phyloP scores from a whole-genome alignment of 495 filamentous ascomycete genomes.

The Penicillium verhagenii region DNA sequence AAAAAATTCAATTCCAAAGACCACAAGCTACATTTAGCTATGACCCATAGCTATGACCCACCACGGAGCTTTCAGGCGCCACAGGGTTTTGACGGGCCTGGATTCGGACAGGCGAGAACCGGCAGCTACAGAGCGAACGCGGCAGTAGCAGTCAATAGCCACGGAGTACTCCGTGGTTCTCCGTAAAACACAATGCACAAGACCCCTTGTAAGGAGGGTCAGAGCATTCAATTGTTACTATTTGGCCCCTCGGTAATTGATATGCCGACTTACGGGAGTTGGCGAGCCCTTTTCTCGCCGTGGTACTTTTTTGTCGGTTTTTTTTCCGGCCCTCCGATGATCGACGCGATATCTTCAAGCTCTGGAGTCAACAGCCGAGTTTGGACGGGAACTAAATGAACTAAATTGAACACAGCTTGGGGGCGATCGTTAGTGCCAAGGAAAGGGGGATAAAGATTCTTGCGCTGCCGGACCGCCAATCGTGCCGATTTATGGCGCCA shows the following conservation, averaged over 20 bases:
- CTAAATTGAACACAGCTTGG: not conserved
- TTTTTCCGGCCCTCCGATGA: conserved; percentile 4
- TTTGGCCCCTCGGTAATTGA: not conserved
- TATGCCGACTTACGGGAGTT: not conserved
- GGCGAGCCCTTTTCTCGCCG: not conserved
- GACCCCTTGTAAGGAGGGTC: not conserved
- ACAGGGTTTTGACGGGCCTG: conserved; percentile 4
- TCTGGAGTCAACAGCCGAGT: not conserved
- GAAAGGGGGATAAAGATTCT: conserved; percentile 10
- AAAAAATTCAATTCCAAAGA: not conserved
- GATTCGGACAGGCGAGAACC: conserved; percentile 5
- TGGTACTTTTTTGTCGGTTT: conserved; percentile 1
- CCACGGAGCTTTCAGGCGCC: conserved; percentile 5
- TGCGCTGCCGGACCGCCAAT: conserved; percentile 8
- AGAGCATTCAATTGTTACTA: not conserved
- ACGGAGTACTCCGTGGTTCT: not conserved
- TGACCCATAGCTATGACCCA: conserved; percentile 15
- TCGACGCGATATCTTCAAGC: not conserved
- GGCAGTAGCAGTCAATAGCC: not conserved
- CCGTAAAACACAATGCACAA: not conserved
- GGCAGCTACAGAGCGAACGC: not conserved
- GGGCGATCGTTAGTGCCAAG: conserved; percentile 8
- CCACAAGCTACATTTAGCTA: not conserved
- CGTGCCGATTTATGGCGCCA: conserved; percentile 5
- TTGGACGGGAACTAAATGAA: not conserved